phyloP scores from a whole-genome alignment of 305 asterid genomes.

The Solanum hybrid region DNA sequence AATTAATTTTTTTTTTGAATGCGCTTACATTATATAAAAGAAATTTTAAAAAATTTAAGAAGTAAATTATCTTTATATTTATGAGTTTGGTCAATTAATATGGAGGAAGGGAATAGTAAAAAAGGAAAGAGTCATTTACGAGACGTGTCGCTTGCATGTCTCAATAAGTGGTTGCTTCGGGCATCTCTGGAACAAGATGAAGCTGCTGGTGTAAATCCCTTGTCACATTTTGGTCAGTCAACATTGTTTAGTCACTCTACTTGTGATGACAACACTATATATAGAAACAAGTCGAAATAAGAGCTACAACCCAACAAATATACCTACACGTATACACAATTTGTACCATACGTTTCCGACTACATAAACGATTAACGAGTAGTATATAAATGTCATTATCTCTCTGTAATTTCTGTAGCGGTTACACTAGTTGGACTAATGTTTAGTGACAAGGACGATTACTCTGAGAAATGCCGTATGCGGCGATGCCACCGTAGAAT shows the following conservation, averaged over 20 bases:
- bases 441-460: not conserved
- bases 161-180: not conserved
- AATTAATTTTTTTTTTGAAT: too few relatives aligned
- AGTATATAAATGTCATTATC: not conserved
- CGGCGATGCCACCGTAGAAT: constrained; percentile 14
- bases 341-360: not conserved
- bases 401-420: constrained; percentile 6
- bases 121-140: not conserved
- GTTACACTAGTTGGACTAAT: not conserved
- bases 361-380: not conserved
- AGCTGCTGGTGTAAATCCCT: not conserved
- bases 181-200: not conserved
- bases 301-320: not conserved
- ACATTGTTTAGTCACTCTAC: not conserved
- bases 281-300: not conserved
- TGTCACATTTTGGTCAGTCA: not conserved
- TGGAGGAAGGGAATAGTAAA: not conserved
- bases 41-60: too few relatives aligned
- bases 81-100: too few relatives aligned
- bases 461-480: constrained; percentile 4
- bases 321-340: not conserved
- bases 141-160: not conserved
- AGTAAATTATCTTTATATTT: too few relatives aligned
- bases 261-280: not conserved
- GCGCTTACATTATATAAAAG: too few relatives aligned